Evolutionary conservation across 2,329 filamentous ascomycete genomes (phyloP).

Genomic region (Endothia cerciana): DNA sequence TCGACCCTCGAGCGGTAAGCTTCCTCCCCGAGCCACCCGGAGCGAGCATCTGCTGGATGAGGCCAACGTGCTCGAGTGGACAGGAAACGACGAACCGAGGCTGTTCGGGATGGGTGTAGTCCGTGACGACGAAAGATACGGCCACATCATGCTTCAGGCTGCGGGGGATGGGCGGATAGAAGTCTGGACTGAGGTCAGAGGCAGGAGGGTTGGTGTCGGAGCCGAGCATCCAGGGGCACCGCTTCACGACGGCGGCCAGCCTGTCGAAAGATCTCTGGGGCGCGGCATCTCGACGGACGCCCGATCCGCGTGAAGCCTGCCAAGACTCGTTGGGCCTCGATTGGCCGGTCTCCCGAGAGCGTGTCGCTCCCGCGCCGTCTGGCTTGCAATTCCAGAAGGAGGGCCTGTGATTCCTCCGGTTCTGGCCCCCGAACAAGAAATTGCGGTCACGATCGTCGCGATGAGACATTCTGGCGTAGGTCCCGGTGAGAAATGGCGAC

Average conservation of each 20-base stretch:
- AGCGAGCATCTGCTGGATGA: conserved; percentile 15
- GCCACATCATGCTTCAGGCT: conserved; percentile 24
- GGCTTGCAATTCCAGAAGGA: conserved; percentile 20
- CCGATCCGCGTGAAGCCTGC: neutral
- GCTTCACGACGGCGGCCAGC: conserved; percentile 16
- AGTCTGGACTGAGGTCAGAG: neutral
- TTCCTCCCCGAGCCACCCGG: conserved; percentile 15
- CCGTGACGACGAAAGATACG: conserved; percentile 26
- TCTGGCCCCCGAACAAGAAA: conserved; percentile 9
- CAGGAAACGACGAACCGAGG: conserved; percentile 28
- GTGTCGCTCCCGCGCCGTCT: neutral
- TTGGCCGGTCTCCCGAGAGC: neutral
- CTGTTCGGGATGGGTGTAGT: conserved; percentile 23
- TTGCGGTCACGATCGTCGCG: conserved; percentile 8
- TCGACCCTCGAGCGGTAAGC: conserved; percentile 21
- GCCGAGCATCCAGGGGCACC: conserved; percentile 23
- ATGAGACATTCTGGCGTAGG: conserved; percentile 8
- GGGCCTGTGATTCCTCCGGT: conserved; percentile 12
- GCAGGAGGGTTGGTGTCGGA: neutral
- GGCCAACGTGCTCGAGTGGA: conserved; percentile 26
- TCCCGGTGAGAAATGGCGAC: neutral
- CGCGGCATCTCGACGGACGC: neutral
- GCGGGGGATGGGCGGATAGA: conserved; percentile 24
- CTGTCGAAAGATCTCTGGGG: conserved; percentile 14
- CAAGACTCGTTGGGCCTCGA: neutral